Base-by-base conservation (phyloP, 176 grass and related monocot species). In the Juncus inflexus region DNA sequence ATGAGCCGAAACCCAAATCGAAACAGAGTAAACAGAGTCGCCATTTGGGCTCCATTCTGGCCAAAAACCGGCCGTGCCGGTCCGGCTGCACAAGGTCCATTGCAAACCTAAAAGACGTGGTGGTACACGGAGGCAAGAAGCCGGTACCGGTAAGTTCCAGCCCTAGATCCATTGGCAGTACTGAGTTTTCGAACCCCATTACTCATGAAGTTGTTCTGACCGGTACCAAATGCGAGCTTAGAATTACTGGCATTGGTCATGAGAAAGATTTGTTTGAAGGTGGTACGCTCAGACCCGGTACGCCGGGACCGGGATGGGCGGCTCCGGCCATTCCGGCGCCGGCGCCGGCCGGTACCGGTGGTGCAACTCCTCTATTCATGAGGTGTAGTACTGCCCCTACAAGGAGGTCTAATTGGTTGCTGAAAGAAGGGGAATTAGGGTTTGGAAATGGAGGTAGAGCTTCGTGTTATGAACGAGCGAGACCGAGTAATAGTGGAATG, bases 61-160 rank as follows among this genome's bases (percentile, higher is more conserved):
- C 65, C 72, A 74, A 65, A 50, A 61, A 62, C 66, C 49, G 42
- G 69, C 60, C 77, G 7, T 81, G 55, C 64, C 71, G 81, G 64
- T 85, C 79, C 0, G 79, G 81, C 35, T 94, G 90, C 78, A 87
- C 85, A 6, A 74, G 73, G 42, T 85, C 90, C 75, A 88, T 88
- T 80, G 83, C 81, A 69, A 85, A 83, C 76, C 81, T 94, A 58
- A 66, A 76, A 50, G 84, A 88, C 67, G 85, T 83, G 36, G 70
- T 94, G 69, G 50, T 76, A 49, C 72, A 35, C 45, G 61, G 5
- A 83, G 65, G 39, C 65, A 64, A 63, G 54, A 42, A 65, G 13
- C 52, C 9, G 0, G 58, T 47, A 14, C 50, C 40, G n/a, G 14
- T 15, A 43, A 14, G 73, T 12, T 64, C 58, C 12, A 86, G 83